Evolutionary conservation across 2,329 filamentous ascomycete genomes (phyloP), one percentile per base, ranked within the genome.

Genomic region (Purpureocillium lavendulum): DNA sequence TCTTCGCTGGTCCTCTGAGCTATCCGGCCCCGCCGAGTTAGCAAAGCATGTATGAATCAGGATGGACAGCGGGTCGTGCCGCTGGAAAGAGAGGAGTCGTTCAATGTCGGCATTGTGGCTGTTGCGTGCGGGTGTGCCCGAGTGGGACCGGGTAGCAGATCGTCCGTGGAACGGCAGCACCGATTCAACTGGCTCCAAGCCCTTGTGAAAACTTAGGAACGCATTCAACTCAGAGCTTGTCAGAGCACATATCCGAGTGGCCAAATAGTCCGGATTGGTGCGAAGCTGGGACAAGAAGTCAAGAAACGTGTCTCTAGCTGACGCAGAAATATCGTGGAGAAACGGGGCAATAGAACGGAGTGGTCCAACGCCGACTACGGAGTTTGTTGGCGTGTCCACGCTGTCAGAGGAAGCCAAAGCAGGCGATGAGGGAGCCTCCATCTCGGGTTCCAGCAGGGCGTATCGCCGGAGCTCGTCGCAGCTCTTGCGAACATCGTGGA

Each of bases 31-130:
- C 45, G 85, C 77, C 14, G 86, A 89, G 56, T 88, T 87, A 61
- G 87, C 86, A 70, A 94, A 95, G 58, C 87, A 84, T 49, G 87
- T 90, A 64, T 92, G 85, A 45, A 95, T 77, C 48, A 96, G 73
- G 41, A 84, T 82, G 45, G 87, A 88, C 36, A 96, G 69, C 9
- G 88, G 83, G 58, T 94, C 87, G 55, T 89, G 85, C 52, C 89
- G 76, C 62, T 95, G 87, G 58, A 96, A 94, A 38, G 86, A 89
- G 52, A 94, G 70, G 45, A 92, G 77, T 54, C 86, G 81, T 59
- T 94, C 87, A 52, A 94, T 82, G 44, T 86, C 80, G 47, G 71
- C 53, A 38, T 54, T 80, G 45, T 74, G 68, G 66, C 46, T 59
- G 52, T 48, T 58, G 59, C 56, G 57, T 45, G 66, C 67, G 49